Evolutionary conservation across 2,329 filamentous ascomycete genomes (phyloP).

Genomic region (Dothideomycetidae sp.): DNA sequence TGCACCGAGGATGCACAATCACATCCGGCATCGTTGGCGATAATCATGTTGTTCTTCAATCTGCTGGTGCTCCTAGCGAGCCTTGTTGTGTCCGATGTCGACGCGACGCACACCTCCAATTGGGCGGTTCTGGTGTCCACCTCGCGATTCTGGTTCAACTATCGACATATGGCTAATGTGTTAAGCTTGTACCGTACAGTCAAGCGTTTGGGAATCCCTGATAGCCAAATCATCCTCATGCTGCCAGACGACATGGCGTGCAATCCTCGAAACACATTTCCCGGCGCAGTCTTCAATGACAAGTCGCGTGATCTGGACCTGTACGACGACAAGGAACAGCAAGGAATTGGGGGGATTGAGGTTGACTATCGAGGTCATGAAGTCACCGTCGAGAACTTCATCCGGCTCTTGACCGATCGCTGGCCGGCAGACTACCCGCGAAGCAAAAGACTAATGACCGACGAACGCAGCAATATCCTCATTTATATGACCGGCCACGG

Average conservation of each 20-base stretch:
- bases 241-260: constrained; percentile 99
- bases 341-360: constrained; percentile 49
- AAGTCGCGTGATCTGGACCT: constrained; percentile 89
- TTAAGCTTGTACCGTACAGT: constrained; percentile 95
- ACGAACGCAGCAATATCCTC: constrained; percentile 89
- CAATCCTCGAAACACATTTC: constrained; percentile 96
- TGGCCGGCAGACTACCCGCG: constrained; percentile 89
- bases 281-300: constrained; percentile 96
- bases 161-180: constrained; percentile 93
- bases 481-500: constrained; percentile 99
- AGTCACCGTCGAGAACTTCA: constrained; percentile 98
- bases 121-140: constrained; percentile 99
- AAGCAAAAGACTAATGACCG: constrained; percentile 84
- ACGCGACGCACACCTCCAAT: constrained; percentile 82
- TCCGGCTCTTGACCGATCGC: constrained; percentile 82
- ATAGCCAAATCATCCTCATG: constrained; percentile 99
- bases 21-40: no score
- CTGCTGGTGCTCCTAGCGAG: constrained; percentile 3
- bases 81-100: constrained; percentile 25
- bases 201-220: constrained; percentile 91
- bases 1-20: no score
- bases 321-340: constrained; percentile 66
- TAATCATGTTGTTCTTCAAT: constrained; percentile 1
- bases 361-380: constrained; percentile 97
- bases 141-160: constrained; percentile 99